Conservation (phyloP, 2,329 filamentous ascomycete species). For the Volutella citrinella region DNA sequence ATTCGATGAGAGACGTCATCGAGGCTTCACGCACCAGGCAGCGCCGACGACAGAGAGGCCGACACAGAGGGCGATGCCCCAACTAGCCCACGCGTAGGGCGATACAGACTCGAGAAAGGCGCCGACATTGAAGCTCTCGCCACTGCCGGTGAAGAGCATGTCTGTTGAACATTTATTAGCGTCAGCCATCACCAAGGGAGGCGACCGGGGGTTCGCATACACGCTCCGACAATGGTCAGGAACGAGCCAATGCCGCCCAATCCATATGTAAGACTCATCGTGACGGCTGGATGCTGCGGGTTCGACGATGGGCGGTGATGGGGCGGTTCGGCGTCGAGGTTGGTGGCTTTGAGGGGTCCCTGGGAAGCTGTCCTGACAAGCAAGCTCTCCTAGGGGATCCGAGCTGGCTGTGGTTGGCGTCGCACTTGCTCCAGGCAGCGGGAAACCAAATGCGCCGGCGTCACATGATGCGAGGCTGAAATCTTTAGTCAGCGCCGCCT, state of each 20-base stretch:
- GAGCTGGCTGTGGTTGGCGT: slow-evolving; percentile 22
- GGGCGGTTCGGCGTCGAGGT: slow-evolving; percentile 13
- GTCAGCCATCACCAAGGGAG: slow-evolving; percentile 4
- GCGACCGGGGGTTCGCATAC: slow-evolving; percentile 50
- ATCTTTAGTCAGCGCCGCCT: slow-evolving; percentile 25
- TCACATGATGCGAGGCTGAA: slow-evolving; percentile 35
- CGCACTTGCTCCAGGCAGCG: slow-evolving; percentile 20
- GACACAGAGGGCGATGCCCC: slow-evolving; percentile 92
- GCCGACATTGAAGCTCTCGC: slow-evolving; percentile 96
- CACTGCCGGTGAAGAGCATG: slow-evolving; percentile 96
- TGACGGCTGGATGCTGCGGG: slow-evolving; percentile 26
- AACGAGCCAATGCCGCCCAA: slow-evolving; percentile 65
- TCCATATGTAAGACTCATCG: slow-evolving; percentile 73
- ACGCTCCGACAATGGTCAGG: slow-evolving; percentile 71
- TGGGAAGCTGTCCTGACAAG: slow-evolving; percentile 23
- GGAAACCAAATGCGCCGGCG: slow-evolving; percentile 23
- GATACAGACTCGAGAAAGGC: slow-evolving; percentile 92
- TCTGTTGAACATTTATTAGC: slow-evolving; percentile 53
- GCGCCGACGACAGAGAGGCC: slow-evolving; percentile 94
- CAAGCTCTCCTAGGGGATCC: slow-evolving; percentile 14
- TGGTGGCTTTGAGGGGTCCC: slow-evolving; percentile 12
- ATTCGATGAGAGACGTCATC: slow-evolving; percentile 6
- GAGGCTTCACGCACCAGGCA: slow-evolving; percentile 69
- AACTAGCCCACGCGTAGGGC: slow-evolving; percentile 87
- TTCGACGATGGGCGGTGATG: slow-evolving; percentile 21